A percentile compares a stretch with the other conserved stretches of the same genome.
phyloP scores from a whole-genome alignment of 495 filamentous ascomycete genomes.

The Pyrenula massariospora region DNA sequence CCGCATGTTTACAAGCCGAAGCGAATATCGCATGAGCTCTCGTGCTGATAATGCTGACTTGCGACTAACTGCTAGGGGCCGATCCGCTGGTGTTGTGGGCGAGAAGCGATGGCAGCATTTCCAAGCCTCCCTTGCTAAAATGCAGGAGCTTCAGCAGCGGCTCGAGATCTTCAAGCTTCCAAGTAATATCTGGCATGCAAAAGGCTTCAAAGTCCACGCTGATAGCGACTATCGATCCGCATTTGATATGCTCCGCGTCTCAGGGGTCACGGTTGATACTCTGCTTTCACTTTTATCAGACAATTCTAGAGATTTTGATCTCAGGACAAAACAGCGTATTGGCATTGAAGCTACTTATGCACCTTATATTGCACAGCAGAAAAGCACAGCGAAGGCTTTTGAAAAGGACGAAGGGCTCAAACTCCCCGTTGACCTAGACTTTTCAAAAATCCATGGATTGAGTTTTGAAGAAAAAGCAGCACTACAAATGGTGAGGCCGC shows the following conservation, averaged over 20 bases:
- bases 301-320: conserved; percentile 30
- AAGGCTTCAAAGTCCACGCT: conserved; percentile 53
- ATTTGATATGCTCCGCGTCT: conserved; percentile 62
- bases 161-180: conserved; percentile 43
- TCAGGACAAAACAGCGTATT: conserved; percentile 51
- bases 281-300: conserved; percentile 37
- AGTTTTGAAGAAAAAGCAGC: conserved; percentile 64
- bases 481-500: conserved; percentile 59
- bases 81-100: conserved; percentile 62
- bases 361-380: conserved; percentile 68
- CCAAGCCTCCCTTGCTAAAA: conserved; percentile 45
- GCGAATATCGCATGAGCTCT: conserved; percentile 86
- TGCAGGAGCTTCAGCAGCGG: conserved; percentile 48
- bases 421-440: conserved; percentile 70
- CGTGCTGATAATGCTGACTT: conserved; percentile 89
- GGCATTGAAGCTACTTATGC: conserved; percentile 73
- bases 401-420: conserved; percentile 63
- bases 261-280: conserved; percentile 38
- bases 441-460: conserved; percentile 56
- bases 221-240: conserved; percentile 53
- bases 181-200: conserved; percentile 50
- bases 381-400: conserved; percentile 48
- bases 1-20: conserved; percentile 95
- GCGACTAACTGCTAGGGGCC: conserved; percentile 71
- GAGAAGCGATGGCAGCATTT: conserved; percentile 70